A percentile compares a stretch with the other conserved stretches of the same genome.
Conservation (phyloP, 768 basidiomycete genomes). For the Hortiboletus campestris region DNA sequence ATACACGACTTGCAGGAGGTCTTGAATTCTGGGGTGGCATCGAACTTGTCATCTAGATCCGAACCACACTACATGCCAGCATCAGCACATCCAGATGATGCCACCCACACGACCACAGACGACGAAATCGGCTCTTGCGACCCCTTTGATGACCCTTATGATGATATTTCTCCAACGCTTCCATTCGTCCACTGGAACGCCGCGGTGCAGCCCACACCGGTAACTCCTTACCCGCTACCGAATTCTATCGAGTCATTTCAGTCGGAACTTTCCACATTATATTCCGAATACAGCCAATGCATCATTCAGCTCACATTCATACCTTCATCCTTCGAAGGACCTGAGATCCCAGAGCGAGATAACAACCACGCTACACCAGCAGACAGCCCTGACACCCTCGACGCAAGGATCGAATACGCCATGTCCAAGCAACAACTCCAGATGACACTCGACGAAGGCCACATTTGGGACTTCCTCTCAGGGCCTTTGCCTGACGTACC, state of each 20-base stretch:
- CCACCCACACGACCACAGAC: conserved; percentile 2
- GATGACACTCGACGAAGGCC: conserved; percentile 58
- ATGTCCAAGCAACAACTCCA: conserved; percentile 64
- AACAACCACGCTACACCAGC: conserved; percentile 2
- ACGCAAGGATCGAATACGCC: conserved; percentile 41
- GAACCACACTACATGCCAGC: conserved; percentile 11
- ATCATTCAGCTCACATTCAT: conserved; percentile 44
- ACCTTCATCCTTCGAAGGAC: conserved; percentile 27
- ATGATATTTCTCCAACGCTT: conserved; percentile 14
- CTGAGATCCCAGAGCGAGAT: conserved; percentile 9
- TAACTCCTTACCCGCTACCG: neutral
- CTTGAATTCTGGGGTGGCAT: conserved; percentile 4
- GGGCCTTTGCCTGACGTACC: conserved; percentile 7
- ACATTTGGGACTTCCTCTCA: conserved; percentile 52
- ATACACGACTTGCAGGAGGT: conserved; percentile 14
- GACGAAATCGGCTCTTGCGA: conserved; percentile 1
- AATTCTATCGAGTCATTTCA: conserved; percentile 33
- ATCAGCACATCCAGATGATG: conserved; percentile 5
- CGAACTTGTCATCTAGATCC: conserved; percentile 15
- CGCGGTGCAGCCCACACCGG: conserved; percentile 16
- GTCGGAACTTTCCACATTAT: conserved; percentile 44
- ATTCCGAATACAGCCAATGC: conserved; percentile 48
- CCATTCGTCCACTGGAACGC: conserved; percentile 27
- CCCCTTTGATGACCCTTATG: conserved; percentile 14
- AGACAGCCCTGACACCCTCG: conserved; percentile 27